Base-by-base conservation (phyloP, 495 filamentous ascomycete genomes). In the Trichoderma reesei region DNA sequence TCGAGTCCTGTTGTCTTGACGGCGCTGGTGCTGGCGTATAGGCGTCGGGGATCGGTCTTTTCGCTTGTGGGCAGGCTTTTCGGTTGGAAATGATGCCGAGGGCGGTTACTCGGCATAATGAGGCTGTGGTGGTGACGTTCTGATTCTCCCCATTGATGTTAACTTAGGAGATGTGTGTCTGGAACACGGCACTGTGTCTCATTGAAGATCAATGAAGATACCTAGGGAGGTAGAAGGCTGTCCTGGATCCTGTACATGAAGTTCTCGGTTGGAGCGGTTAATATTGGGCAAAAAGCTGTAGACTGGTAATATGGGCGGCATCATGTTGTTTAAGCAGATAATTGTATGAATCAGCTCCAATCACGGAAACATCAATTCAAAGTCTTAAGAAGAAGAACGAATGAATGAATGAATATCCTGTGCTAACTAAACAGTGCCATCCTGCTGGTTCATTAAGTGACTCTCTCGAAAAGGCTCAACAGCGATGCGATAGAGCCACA, bases 1-100 rank as follows among this genome's bases (percentile, higher is more conserved):
- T 66, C 74, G 5, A 65, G 75, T 33, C 70, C 76, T 1, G 14
- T 77, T 3, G 41, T 74, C 31, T 67, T 71, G 8, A 66, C 64
- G 16, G 65, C 39, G 4, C 20, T 69, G 0, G 44, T 62, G 0
- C 10, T 72, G 46, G 26, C 62, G 42, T 59, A 67, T 39, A 65
- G 63, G 59, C 67, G 72, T 34, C 62, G 54, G 60, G 61, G 66
- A 34, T 42, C 31, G 39, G 5, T 61, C 16, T 39, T 26, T 14
- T 61, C 51, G 8, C 34, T 56, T 56, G 20, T 56, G 18, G 20
- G 20, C 11, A 26, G 51, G 51, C 51, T 56, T 2, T 56, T 56
- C 18, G 18, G 51, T 31, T 56, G 51, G 51, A 34, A 56, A 4
- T 56, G 34, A 56, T 48, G 20, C 44, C n/a, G 44, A n/a, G n/a